A percentile compares a stretch with the other conserved stretches of the same genome.
phyloP scores from a whole-genome alignment of 2,329 filamentous ascomycete species.

The Meredithiella fracta region DNA sequence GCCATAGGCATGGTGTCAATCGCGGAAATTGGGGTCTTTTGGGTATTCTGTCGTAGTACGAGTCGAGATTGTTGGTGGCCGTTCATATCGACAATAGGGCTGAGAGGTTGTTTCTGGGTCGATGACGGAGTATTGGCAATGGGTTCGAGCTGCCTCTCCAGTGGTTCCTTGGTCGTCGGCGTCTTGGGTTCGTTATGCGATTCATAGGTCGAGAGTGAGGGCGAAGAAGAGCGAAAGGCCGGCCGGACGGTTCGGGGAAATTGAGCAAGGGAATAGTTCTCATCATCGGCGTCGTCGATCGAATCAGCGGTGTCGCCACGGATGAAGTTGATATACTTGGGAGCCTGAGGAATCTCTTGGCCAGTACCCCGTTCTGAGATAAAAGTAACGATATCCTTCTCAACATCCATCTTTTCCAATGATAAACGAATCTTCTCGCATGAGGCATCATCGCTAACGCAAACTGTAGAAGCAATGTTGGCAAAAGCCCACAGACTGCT shows the following conservation, averaged over 20 bases:
- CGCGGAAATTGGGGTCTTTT: neutral
- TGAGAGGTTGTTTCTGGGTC: neutral
- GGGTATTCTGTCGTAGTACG: conserved; percentile 4
- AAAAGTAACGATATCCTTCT: conserved; percentile 81
- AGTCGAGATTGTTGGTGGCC: neutral
- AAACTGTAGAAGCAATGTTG: conserved; percentile 92
- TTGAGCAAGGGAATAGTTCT: conserved; percentile 84
- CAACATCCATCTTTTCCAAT: conserved; percentile 88
- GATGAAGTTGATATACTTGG: conserved; percentile 98
- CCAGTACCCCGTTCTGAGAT: conserved; percentile 82
- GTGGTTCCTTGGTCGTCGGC: conserved; percentile 37
- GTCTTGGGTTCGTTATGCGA: conserved; percentile 77
- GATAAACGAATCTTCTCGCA: conserved; percentile 93
- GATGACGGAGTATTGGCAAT: neutral
- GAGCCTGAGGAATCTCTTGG: conserved; percentile 91
- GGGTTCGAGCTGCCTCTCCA: conserved; percentile 5
- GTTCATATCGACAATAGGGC: neutral
- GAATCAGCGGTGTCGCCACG: conserved; percentile 71
- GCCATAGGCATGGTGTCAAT: neutral
- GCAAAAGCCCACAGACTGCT: conserved; percentile 96
- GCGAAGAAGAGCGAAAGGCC: conserved; percentile 86
- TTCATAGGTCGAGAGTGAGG: conserved; percentile 81
- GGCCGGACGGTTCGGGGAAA: conserved; percentile 93
- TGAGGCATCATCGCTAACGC: conserved; percentile 88
- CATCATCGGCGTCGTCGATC: conserved; percentile 67